Evolutionary conservation across 1,284 basidiomycete genomes (phyloP), one percentile per base, ranked within the genome.

Genomic region (Mycena sp.): DNA sequence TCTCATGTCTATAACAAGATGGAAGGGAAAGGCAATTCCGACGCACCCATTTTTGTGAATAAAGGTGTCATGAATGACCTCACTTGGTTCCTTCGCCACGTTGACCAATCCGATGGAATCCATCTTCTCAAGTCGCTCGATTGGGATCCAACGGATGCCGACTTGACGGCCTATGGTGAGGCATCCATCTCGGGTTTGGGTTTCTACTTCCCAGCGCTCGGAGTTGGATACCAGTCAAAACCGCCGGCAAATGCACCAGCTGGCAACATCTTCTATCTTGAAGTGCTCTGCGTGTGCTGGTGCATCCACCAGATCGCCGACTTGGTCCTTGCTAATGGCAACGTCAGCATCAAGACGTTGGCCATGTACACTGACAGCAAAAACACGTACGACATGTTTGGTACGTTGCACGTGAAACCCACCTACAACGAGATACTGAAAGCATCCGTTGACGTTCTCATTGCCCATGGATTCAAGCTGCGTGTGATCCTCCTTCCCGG

Each of bases 361-460:
- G 45, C 70, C 28, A 70, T 76, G 14, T 76, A 66, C 51, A 72
- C 77, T 1, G 78, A 83, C 61, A 80, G 74, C 61, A 28, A 52
- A 0, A 77, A 78, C 65, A 74, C 73, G 0, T 76, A 79, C 4
- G 58, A 74, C 26, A 74, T 80, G 6, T 83, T 81, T 64, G 65
- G 72, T 53, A 65, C 74, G 0, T 55, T 82, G 6, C 52, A 63
- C 1, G 71, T 72, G 0, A 5, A n/a, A 0, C 73, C 73, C 0
- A 6, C n/a, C 0, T 80, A 76, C 55, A 79, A 80, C 60, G 25
- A n/a, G 1, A 62, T 81, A 11, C 69, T 83, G 0, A 65, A 70
- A 0, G 37, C 38, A 2, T 65, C 74, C 0, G 70, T 73, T 1
- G 70, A 78, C 26, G 11, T 77, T 0, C 52, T 80, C 0, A 73